Evolutionary conservation across 1,139 yeast species (phyloP).

Genomic region (Yamadazyma diospyri): DNA sequence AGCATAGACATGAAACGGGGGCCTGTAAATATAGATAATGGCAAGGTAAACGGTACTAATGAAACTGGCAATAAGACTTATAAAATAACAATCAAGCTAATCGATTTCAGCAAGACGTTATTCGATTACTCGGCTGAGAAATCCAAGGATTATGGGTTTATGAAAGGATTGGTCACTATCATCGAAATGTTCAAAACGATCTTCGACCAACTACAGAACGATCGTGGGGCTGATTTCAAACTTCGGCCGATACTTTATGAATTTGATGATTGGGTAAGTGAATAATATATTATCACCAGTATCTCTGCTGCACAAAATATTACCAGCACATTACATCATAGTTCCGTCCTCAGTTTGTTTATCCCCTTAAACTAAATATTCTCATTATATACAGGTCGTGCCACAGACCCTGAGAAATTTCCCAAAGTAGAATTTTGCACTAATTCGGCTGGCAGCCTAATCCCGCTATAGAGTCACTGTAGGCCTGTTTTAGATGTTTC

Average conservation of each 20-base stretch:
- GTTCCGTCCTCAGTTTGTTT: too few species aligned
- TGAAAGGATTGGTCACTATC: constrained; percentile 73
- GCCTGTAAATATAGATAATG: background rate
- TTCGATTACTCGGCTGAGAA: constrained; percentile 27
- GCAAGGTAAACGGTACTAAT: too few species aligned
- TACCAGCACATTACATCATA: too few species aligned
- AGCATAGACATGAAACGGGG: background rate
- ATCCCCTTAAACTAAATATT: too few species aligned
- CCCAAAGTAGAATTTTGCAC: too few species aligned
- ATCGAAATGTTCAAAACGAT: constrained; percentile 56
- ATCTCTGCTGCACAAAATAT: too few species aligned
- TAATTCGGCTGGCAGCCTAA: too few species aligned
- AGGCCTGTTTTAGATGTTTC: too few species aligned
- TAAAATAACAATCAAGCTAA: constrained; percentile 59
- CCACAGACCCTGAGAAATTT: too few species aligned
- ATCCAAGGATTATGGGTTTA: constrained; percentile 66
- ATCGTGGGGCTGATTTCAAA: background rate
- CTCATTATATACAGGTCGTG: too few species aligned
- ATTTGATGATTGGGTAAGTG: constrained; percentile 7
- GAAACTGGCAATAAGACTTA: constrained; percentile 5
- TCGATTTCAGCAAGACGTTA: constrained; percentile 80
- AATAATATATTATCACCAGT: constrained; percentile 1
- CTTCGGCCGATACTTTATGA: constrained; percentile 1
- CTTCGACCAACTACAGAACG: constrained; percentile 16
- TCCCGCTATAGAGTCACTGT: too few species aligned